Base-by-base conservation (phyloP, 192 early-diverging fungal species). In the Radiomyces spectabilis region DNA sequence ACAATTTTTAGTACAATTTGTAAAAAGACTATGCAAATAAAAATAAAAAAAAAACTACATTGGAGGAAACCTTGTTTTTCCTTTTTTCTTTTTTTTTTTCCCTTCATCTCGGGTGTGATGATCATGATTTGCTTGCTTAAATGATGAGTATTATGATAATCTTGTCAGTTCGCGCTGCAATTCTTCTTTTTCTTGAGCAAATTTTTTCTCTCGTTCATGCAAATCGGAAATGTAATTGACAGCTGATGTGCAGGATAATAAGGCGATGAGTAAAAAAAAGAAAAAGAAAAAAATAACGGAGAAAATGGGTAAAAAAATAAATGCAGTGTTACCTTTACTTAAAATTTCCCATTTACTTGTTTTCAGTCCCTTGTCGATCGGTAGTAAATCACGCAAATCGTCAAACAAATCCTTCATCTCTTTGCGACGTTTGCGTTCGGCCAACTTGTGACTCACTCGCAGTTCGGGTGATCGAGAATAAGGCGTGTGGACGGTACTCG, bases 401-500 rank as follows among this genome's bases (percentile, higher is more conserved):
- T 93, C 91, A 81, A 93, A 93, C 22, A 93, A 71, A 34, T 88
- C 85, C 57, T 93, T 93, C 87, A 93, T 92, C 55, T 93, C 91
- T 56, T 83, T 89, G 33, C 91, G 81, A 15, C 91, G 78, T 49
- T 90, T 89, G 42, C 91, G 70, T 51, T 93, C 91, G 9, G 91
- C 91, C 33, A 93, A 63, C 58, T 93, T 93, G 66, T 93, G 91
- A 48, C 80, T 82, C n/a, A 92, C 78, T 33, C 89, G 72, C 27
- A 93, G 68, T 58, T 93, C 87, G 24, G 88, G 87, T 5, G 82
- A 78, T 13, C 85, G 75, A 10, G 82, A 77, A 55, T 86, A 86
- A 8, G 84, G 83, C 9, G 75, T 75, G 21, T 79, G 68, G n/a
- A n/a, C n/a, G 16, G 48, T 34, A 21, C 44, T 52, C 6, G 38